Conservation (phyloP, 2,329 filamentous ascomycete genomes). For the Raffaelea deltoideospora region DNA sequence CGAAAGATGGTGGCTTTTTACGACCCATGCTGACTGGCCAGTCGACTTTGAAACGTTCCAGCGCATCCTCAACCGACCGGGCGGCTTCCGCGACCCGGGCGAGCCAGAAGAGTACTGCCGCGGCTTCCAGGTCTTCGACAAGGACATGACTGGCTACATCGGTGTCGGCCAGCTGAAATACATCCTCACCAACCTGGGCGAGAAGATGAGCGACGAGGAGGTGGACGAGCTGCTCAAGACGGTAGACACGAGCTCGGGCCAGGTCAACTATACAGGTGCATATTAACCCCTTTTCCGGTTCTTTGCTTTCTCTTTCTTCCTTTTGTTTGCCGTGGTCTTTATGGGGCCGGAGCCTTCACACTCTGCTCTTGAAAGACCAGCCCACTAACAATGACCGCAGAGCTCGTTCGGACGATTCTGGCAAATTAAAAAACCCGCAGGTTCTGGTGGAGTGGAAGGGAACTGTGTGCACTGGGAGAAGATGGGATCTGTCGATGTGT, state of each 20-base stretch:
- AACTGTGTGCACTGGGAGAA: too few relatives aligned
- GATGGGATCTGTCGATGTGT: too few relatives aligned
- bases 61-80: conserved; percentile 91
- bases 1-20: too few relatives aligned
- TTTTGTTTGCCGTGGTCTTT: conserved; percentile 5
- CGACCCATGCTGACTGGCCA: conserved; percentile 29
- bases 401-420: conserved; percentile 74
- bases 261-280: conserved; percentile 94
- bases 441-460: not conserved
- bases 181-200: conserved; percentile 90
- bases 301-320: not conserved
- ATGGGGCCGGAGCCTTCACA: too few relatives aligned
- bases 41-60: conserved; percentile 98
- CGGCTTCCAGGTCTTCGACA: conserved; percentile 98
- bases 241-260: conserved; percentile 86
- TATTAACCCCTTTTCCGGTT: conserved; percentile 5
- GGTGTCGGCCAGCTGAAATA: conserved; percentile 96
- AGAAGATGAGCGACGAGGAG: conserved; percentile 99
- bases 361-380: too few relatives aligned
- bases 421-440: conserved; percentile 64
- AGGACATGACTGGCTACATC: conserved; percentile 96
- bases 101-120: conserved; percentile 97
- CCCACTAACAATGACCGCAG: conserved; percentile 26
- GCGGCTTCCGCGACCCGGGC: conserved; percentile 94
- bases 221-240: conserved; percentile 98